Conservation (phyloP, 306 rosid genomes). For the Ceratonia siliqua region DNA sequence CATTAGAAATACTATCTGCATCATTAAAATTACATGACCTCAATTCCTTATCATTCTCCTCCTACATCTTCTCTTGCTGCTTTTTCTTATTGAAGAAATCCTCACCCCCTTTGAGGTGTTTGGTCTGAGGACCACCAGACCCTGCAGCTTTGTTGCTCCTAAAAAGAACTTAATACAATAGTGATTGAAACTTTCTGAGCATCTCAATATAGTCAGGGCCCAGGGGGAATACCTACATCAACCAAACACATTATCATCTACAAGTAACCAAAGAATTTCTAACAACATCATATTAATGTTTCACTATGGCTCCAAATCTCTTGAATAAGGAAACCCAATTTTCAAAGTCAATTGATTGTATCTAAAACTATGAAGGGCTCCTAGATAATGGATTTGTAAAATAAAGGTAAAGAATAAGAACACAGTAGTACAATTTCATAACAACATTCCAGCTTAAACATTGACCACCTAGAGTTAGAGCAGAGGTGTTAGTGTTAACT, state of each 20-base stretch:
- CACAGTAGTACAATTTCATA: neutral
- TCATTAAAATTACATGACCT: no score
- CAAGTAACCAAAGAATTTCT: neutral
- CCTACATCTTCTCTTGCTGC: no score
- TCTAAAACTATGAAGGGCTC: neutral
- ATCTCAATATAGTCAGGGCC: conserved; percentile 20
- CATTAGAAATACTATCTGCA: no score
- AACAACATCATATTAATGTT: neutral
- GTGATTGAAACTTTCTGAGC: conserved; percentile 2
- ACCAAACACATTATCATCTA: conserved; percentile 9
- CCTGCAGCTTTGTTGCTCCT: neutral
- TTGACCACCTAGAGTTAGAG: neutral
- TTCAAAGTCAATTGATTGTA: neutral
- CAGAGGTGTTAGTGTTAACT: neutral
- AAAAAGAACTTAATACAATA: neutral
- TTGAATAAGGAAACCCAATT: neutral
- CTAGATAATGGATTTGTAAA: neutral
- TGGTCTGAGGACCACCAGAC: neutral
- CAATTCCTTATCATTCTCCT: no score
- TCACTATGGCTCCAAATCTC: neutral
- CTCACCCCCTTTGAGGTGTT: neutral
- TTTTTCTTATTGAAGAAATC: no score
- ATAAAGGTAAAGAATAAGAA: neutral
- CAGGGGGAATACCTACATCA: neutral
- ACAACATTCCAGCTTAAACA: neutral